Evolutionary conservation across 495 filamentous ascomycete species (phyloP).

Genomic region (Podospora tetraspora): DNA sequence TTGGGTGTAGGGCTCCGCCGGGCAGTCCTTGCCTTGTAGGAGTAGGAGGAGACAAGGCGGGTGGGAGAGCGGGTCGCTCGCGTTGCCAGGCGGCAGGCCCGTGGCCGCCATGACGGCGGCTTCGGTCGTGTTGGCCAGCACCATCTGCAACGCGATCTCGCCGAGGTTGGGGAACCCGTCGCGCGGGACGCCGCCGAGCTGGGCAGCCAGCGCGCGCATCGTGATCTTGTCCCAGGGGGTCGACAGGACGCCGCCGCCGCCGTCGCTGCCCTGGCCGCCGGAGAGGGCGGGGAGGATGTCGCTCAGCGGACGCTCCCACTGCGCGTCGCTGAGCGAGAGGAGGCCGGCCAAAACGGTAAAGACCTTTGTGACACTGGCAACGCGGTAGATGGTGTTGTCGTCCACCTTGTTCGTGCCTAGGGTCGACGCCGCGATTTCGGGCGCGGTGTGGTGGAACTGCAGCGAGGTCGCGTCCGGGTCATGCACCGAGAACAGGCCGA

Average conservation of each 20-base stretch:
- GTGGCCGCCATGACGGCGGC: conserved; percentile 9
- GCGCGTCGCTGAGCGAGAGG: conserved; percentile 28
- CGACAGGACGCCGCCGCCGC: conserved; percentile 11
- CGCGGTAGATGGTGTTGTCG: conserved; percentile 40
- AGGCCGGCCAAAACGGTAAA: conserved; percentile 39
- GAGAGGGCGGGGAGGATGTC: conserved; percentile 33
- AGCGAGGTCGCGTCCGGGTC: conserved; percentile 31
- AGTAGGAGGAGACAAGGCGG: conserved; percentile 21
- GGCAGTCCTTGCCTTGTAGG: conserved; percentile 5
- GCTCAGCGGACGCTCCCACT: conserved; percentile 42
- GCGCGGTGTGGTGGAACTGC: conserved; percentile 36
- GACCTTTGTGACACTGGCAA: conserved; percentile 45
- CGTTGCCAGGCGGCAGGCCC: conserved; percentile 37
- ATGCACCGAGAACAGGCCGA: conserved; percentile 49
- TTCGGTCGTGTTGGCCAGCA: not conserved
- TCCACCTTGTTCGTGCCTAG: conserved; percentile 38
- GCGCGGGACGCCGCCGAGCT: conserved; percentile 40
- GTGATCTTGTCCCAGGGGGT: conserved; percentile 43
- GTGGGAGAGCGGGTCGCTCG: conserved; percentile 20
- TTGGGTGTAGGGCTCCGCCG: conserved; percentile 17
- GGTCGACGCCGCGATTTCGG: conserved; percentile 21
- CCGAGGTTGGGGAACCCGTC: conserved; percentile 28
- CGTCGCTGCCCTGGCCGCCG: conserved; percentile 20
- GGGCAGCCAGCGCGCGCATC: conserved; percentile 40
- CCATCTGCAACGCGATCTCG: conserved; percentile 12